Evolutionary conservation across 768 basidiomycete genomes (phyloP), one percentile per base, ranked within the genome.

Genomic region (Daedaleopsis nitida): DNA sequence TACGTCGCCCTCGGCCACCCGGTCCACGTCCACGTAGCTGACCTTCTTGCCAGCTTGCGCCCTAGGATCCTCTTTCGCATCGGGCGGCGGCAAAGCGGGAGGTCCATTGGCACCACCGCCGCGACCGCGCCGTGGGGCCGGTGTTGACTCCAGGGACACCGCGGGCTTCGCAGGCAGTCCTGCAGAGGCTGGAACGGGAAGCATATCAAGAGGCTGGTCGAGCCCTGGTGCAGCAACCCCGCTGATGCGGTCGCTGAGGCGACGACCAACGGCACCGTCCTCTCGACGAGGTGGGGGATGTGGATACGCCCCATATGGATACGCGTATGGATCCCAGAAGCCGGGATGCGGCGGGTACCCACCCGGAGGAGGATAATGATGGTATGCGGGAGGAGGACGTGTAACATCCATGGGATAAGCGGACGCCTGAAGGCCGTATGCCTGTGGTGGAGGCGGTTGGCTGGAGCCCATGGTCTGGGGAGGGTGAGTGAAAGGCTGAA

Each of bases 1-100:
- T 52, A 79, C 74, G 58, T 78, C 73, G 42, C 75, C 87, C 81
- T 91, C 91, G 32, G 93, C 91, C 66, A 94, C 92, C 73, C 91
- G 78, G 78, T 98, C 96, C 87, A 97, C 92, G 75, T 98, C 96
- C 72, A 94, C 88, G 71, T 98, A 98, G 76, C 92, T 94, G 57
- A 98, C 86, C 74, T 92, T 86, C 75, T 87, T 90, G 48, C 92
- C 92, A 37, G 88, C 91, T 35, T 91, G 89, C 32, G 96, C 92
- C 43, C 96, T 81, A 45, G 96, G 96, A 73, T 98, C 96, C 74
- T 94, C 92, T 75, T 92, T 93, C 34, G 88, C 91, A 75, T 94
- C 91, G 57, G 91, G 87, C 13, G 93, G 92, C 16, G 92, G 91
- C 4, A 91, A 88, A 0, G 91, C 91, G 6, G 85, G 85, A 0